Base-by-base conservation (phyloP, 1,139 yeast species). In the Taphrina sp. region DNA sequence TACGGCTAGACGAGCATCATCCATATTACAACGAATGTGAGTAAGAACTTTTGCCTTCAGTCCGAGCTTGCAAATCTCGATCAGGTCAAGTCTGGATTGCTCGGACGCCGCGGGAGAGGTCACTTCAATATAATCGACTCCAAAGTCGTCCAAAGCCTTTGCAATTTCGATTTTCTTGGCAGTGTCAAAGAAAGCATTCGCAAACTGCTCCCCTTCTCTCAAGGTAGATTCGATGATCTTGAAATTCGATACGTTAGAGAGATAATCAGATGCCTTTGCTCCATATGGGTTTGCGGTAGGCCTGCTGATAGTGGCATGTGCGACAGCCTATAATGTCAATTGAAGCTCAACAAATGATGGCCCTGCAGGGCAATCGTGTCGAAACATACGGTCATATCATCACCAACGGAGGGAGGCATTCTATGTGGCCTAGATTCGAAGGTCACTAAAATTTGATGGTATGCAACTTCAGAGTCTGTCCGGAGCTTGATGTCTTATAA, bases 191-290 rank as follows among this genome's bases (percentile, higher is more conserved):
- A 90, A 92, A 8, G 98, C 96, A 69, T 90, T 92, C 67, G 97
- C 96, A 70, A 92, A 92, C 72, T 92, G 98, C 74, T 92, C 98
- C 70, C 98, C 97, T 74, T 92, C 98, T 78, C 97, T 83, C 62
- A 92, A 77, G 28, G 97, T 92, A 19, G 96, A 87, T 74, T 92
- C 98, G 67, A 92, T 92, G 66, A 92, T 75, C 76, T 90, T 90
- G 74, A 90, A 92, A 66, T 82, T 83, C 65, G 83, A 78, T 45
- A 92, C 97, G 69, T 92, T 92, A 19, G 96, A 88, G 62, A 92
- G 74, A 69, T 76, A 89, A 74, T 92, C 98, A 59, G 89, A 81
- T 56, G 97, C 97, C 69, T 90, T 85, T 61, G 96, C 95, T 26
- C 96, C 97, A 67, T 92, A 92, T 61, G 97, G 97, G 69, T 90